Evolutionary conservation across 208 protist species (phyloP).

Genomic region (Wallacemonas sp.): DNA sequence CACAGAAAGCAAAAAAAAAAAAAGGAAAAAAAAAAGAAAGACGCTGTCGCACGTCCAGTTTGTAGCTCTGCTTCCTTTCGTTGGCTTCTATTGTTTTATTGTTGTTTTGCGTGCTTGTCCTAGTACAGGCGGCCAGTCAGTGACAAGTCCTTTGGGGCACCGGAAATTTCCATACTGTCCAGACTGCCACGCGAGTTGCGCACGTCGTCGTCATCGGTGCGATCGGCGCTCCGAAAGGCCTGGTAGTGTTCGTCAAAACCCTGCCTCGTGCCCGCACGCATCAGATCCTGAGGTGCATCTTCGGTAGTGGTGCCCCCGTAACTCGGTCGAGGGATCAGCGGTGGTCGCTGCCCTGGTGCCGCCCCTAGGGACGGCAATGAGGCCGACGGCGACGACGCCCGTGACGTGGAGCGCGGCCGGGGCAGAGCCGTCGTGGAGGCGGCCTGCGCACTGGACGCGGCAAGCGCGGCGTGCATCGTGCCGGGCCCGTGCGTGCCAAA

Average conservation of each 20-base stretch:
- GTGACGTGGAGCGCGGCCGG: slow-evolving; percentile 8
- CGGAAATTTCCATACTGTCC: background rate
- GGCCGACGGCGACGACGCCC: slow-evolving; percentile 7
- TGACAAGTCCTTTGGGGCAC: background rate
- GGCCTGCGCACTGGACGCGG: too few species aligned
- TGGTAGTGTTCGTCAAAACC: slow-evolving; percentile 11
- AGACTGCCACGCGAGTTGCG: background rate
- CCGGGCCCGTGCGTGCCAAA: slow-evolving; percentile 4
- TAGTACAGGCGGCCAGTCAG: background rate
- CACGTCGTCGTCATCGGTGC: background rate
- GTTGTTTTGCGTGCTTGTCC: too few species aligned
- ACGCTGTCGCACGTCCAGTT: too few species aligned
- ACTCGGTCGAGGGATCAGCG: background rate
- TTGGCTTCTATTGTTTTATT: too few species aligned
- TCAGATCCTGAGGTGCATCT: background rate
- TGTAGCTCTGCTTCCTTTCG: too few species aligned
- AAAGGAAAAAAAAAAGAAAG: too few species aligned
- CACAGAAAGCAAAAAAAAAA: too few species aligned
- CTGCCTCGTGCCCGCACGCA: background rate
- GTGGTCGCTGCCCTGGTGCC: background rate
- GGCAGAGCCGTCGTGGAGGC: slow-evolving; percentile 5
- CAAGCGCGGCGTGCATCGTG: background rate
- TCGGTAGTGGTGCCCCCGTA: background rate
- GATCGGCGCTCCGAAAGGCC: background rate
- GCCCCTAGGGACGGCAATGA: slow-evolving; percentile 1